These are phyloP conservation scores for Obelidium mucronatum DNA, from an alignment of 192 early-diverging fungal species.

Conservation along the genomic window DNA sequence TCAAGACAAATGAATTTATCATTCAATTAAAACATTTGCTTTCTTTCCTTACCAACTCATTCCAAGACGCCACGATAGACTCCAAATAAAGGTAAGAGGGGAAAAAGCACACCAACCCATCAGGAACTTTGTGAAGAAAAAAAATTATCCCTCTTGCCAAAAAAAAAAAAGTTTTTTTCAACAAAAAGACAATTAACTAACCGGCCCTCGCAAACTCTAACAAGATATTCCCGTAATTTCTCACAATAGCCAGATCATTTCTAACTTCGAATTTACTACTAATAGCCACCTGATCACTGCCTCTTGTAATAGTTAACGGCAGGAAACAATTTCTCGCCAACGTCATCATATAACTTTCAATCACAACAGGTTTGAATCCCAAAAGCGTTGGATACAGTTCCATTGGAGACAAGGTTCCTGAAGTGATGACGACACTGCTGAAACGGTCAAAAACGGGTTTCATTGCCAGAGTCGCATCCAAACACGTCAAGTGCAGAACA, in stretches of 20 bases:
- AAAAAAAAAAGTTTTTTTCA: conserved; percentile 96
- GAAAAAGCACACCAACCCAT: conserved; percentile 98
- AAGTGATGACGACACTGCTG: conserved; percentile 96
- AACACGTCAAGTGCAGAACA: conserved; percentile 88
- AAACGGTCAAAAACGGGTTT: conserved; percentile 97
- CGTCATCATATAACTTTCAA: conserved; percentile 97
- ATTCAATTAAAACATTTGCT: no score
- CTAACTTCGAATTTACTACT: conserved; percentile 98
- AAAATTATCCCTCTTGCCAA: conserved; percentile 66
- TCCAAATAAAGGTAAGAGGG: conserved; percentile 99
- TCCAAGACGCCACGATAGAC: conserved; percentile 97
- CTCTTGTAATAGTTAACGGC: conserved; percentile 94
- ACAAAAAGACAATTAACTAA: conserved; percentile 95
- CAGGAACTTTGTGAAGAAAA: conserved; percentile 68
- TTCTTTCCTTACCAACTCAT: conserved; percentile 83
- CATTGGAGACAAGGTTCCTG: conserved; percentile 98
- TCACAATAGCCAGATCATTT: conserved; percentile 97
- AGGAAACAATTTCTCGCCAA: conserved; percentile 94
- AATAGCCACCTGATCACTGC: conserved; percentile 97
- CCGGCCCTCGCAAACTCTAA: conserved; percentile 92
- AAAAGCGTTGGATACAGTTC: conserved; percentile 97
- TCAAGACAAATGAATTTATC: no score
- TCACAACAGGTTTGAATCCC: conserved; percentile 84
- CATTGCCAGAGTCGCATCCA: conserved; percentile 97
- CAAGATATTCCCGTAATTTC: conserved; percentile 98